Base-by-base conservation (phyloP, 2,329 filamentous ascomycete species). In the Thelonectria discophora region DNA sequence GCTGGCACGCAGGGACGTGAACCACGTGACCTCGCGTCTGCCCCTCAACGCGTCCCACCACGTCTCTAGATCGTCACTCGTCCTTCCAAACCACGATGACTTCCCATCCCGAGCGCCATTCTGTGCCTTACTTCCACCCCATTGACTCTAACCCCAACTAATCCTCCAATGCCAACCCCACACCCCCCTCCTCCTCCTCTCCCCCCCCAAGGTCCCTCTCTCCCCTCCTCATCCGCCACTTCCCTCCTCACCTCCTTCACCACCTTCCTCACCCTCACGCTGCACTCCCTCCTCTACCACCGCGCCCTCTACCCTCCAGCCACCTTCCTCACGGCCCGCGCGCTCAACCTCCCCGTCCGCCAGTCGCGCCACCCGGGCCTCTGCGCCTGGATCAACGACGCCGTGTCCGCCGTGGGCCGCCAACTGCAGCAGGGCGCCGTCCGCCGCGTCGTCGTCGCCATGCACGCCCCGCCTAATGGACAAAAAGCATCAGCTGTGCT, bases 331-430 rank as follows among this genome's bases (percentile, higher is more conserved):
- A 87, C 90, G 43, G 86, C 90, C 40, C 87, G 90, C 65, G 93
- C 92, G 71, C 94, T 94, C 82, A 93, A 94, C 78, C 88, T 93
- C 60, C 86, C 92, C 30, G 90, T 96, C 47, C 90, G 91, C 70
- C 93, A 97, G 75, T 94, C 88, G 62, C 90, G 93, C 60, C 93
- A 97, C 76, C 92, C 94, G 0, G 86, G 87, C 69, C 90, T 97
- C 66, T 96, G 92, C 82, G 81, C 87, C 71, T 97, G 94, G 91
- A 88, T 97, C 77, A 86, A 84, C 73, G 91, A 95, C 75, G 92
- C 93, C 67, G 86, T 95, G 43, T 81, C 88, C 64, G 90, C 92
- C 37, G 86, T 93, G 20, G 83, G 86, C 62, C 82, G 81, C 3
- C 90, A 96, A 78, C 82, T 97, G 37, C 83, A 90, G 49, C 84